Evolutionary conservation across 345 rosid species (phyloP).

Genomic region (Salix suchowensis): DNA sequence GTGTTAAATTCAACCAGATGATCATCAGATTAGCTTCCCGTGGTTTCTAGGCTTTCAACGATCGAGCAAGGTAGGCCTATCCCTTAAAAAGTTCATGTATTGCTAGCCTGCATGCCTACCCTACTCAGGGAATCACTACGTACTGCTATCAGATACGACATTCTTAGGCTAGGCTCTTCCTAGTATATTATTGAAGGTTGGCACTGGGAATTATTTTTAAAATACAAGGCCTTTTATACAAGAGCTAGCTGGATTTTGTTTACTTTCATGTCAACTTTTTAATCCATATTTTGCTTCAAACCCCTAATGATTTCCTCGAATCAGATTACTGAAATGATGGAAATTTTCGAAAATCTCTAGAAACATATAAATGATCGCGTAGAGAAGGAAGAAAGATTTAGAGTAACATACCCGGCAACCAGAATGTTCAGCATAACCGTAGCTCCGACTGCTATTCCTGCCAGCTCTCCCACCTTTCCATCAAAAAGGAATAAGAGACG

Average conservation of each 20-base stretch:
- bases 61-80: not conserved
- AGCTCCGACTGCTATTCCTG: slow-evolving; percentile 97
- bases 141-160: not conserved
- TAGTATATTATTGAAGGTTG: not conserved
- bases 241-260: not conserved
- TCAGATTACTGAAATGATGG: no score
- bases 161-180: not conserved
- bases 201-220: not conserved
- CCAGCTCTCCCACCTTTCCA: slow-evolving; percentile 88
- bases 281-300: not conserved
- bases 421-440: slow-evolving; percentile 94
- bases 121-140: not conserved
- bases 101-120: not conserved
- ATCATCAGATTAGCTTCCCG: not conserved
- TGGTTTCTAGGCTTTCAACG: not conserved
- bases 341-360: not conserved
- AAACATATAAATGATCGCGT: not conserved
- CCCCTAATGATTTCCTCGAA: not conserved
- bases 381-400: not conserved
- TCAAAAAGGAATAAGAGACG: no score
- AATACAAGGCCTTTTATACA: not conserved
- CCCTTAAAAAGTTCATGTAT: not conserved
- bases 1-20: not conserved
- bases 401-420: slow-evolving; percentile 19
- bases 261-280: not conserved